Percentiles rank a stretch among this genome's conserved stretches.
Conservation (phyloP, 495 filamentous ascomycete genomes). For the Penicillium alfredii region DNA sequence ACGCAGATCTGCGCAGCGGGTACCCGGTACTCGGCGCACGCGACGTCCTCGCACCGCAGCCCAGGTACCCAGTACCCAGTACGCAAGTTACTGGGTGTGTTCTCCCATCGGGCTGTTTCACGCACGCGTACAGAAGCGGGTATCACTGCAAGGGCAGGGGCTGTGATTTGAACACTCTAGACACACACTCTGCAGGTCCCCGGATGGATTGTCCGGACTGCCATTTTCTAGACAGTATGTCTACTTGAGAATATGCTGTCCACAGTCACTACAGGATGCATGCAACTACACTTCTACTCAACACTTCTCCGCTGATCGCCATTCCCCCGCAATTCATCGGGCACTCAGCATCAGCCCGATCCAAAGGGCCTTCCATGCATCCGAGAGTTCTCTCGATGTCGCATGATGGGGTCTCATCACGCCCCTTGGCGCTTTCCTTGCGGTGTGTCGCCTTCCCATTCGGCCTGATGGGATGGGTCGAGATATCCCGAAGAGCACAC, state of each 20-base stretch:
- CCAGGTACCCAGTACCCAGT: not conserved
- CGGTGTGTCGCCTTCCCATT: too few relatives aligned
- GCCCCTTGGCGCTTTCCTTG: conserved; percentile 9
- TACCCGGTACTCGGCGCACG: conserved; percentile 4
- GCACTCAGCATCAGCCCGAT: conserved; percentile 6
- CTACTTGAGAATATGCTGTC: too few relatives aligned
- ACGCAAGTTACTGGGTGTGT: too few relatives aligned
- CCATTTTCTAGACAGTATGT: too few relatives aligned
- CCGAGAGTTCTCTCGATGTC: too few relatives aligned
- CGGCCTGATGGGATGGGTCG: too few relatives aligned
- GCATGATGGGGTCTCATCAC: conserved; percentile 25
- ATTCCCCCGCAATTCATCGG: conserved; percentile 19
- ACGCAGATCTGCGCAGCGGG: conserved; percentile 1
- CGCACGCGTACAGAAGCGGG: conserved; percentile 7
- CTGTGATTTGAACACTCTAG: conserved; percentile 15
- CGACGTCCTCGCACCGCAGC: not conserved
- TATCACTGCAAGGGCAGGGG: conserved; percentile 20
- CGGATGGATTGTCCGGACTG: too few relatives aligned
- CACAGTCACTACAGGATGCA: too few relatives aligned
- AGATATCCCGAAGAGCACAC: too few relatives aligned
- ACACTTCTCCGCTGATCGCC: conserved; percentile 16
- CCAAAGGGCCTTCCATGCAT: too few relatives aligned
- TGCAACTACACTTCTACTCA: too few relatives aligned
- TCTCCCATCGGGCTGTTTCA: conserved; percentile 7
- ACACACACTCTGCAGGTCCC: too few relatives aligned